A percentile compares a stretch with the other conserved stretches of the same genome.
Evolutionary conservation across 371 early-diverging fungal genomes (phyloP).

Genomic region (Mucor circinelloides): DNA sequence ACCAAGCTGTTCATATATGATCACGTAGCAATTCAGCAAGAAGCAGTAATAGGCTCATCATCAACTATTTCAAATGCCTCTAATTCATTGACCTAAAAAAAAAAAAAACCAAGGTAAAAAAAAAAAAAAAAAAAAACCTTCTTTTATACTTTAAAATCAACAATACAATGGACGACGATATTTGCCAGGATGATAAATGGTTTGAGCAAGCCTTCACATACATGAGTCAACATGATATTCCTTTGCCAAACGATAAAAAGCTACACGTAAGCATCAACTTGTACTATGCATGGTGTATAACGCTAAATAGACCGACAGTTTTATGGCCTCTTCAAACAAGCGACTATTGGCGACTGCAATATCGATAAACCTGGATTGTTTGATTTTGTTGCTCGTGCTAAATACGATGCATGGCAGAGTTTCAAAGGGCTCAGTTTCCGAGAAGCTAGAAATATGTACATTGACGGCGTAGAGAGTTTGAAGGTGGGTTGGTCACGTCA

Average conservation of each 20-base stretch:
- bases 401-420: conserved; percentile 55
- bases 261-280: conserved; percentile 29
- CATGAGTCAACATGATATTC: conserved; percentile 34
- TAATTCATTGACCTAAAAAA: not conserved
- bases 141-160: not conserved
- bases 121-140: not conserved
- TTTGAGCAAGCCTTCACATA: conserved; percentile 48
- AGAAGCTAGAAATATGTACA: conserved; percentile 38
- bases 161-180: conserved; percentile 21
- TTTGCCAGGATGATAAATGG: conserved; percentile 35
- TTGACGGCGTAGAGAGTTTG: conserved; percentile 36
- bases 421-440: conserved; percentile 26
- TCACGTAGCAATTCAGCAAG: too few species aligned
- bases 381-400: conserved; percentile 52
- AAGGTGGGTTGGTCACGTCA: conserved; percentile 47
- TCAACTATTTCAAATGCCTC: not conserved
- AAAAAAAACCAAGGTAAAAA: not conserved
- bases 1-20: too few species aligned
- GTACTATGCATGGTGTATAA: not conserved
- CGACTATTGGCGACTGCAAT: conserved; percentile 46
- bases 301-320: conserved; percentile 22
- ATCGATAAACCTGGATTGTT: conserved; percentile 41
- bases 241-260: conserved; percentile 43
- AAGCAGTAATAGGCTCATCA: too few species aligned
- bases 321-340: conserved; percentile 53